A percentile compares a stretch with the other conserved stretches of the same genome.
These are phyloP conservation scores for Fusarium sp. DNA, from an alignment of 2,329 filamentous ascomycete species.

Conservation along the genomic window DNA sequence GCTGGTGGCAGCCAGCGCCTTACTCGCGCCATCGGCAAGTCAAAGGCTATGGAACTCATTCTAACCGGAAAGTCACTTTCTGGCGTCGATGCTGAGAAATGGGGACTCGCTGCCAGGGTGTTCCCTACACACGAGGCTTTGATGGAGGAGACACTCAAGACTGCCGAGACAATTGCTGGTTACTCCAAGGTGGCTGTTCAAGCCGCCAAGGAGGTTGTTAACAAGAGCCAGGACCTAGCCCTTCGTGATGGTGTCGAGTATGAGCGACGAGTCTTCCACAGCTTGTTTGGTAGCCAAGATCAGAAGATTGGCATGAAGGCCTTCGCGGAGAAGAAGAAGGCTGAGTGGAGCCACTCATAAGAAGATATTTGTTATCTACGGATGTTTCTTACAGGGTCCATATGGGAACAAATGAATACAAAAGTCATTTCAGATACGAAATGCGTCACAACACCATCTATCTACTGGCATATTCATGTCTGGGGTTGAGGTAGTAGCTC, in stretches of 20 bases:
- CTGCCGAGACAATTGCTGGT: constrained; percentile 88
- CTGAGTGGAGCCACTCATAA: constrained; percentile 87
- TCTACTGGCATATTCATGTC: constrained; percentile 1
- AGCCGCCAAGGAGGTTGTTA: constrained; percentile 97
- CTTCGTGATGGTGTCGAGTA: constrained; percentile 93
- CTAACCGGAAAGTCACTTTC: constrained; percentile 87
- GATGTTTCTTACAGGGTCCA: background rate
- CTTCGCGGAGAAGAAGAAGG: constrained; percentile 94
- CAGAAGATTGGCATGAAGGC: constrained; percentile 98
- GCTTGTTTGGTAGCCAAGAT: constrained; percentile 91
- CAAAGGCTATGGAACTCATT: constrained; percentile 90
- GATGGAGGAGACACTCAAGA: constrained; percentile 82
- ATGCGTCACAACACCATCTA: background rate
- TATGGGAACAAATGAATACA: constrained; percentile 5
- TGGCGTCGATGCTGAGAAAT: constrained; percentile 85
- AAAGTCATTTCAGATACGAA: background rate
- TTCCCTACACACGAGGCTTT: constrained; percentile 85
- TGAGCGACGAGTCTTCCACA: constrained; percentile 93
- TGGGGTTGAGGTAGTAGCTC: constrained; percentile 21
- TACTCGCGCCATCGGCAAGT: constrained; percentile 85
- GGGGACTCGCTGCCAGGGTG: constrained; percentile 88
- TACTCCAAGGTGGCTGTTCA: constrained; percentile 89
- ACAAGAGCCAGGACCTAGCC: constrained; percentile 94
- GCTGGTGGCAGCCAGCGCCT: constrained; percentile 92
- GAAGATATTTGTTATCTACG: background rate